Base-by-base conservation (phyloP, 164 flowering plant species). In the Amborella trichopoda region DNA sequence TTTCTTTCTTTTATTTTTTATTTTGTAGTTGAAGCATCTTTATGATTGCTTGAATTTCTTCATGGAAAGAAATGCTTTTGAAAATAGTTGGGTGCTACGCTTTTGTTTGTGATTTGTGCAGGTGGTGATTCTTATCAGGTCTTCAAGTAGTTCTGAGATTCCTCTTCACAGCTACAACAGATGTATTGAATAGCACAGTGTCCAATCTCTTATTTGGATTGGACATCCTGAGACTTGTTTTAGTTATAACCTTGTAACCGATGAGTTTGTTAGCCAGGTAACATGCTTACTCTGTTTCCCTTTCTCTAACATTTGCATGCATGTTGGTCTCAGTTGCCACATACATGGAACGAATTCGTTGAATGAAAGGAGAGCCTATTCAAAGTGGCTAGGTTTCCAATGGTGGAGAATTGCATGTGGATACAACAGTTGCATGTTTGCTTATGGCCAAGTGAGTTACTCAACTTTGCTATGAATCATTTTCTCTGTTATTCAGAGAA, bases 361-460 rank as follows among this genome's bases (percentile, higher is more conserved):
- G 17, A 30, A 40, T 40, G 25, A 54, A 81, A 93, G 99, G 99
- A 93, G 66, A 85, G 71, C 53, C 56, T 93, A 28, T 93, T 93
- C 48, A 88, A 78, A 66, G 87, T 81, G 53, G 94, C 96, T 63
- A 96, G 96, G 48, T 64, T 88, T 46, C 83, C 96, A 1, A 88
- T 93, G 99, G 99, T 93, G 44, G 99, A 93, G 9, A 93, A 93
- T 53, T 82, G 94, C 46, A 65, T 93, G 63, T 49, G 99, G 99
- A 28, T 93, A 93, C 69, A 93, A 93, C 53, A 93, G 99, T 49
- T 93, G 99, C 65, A 83, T 93, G 94, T 93, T 93, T 65, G 99
- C 99, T 6, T 93, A 93, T 66, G 96, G 99, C 12, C 99, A 93
- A 64, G 99, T 93, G 54, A 73, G 82, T 48, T 10, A 32, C 36